A percentile compares a stretch with the other conserved stretches of the same genome.
phyloP scores from a whole-genome alignment of 129 eudicot genomes.

The Logfia minima region DNA sequence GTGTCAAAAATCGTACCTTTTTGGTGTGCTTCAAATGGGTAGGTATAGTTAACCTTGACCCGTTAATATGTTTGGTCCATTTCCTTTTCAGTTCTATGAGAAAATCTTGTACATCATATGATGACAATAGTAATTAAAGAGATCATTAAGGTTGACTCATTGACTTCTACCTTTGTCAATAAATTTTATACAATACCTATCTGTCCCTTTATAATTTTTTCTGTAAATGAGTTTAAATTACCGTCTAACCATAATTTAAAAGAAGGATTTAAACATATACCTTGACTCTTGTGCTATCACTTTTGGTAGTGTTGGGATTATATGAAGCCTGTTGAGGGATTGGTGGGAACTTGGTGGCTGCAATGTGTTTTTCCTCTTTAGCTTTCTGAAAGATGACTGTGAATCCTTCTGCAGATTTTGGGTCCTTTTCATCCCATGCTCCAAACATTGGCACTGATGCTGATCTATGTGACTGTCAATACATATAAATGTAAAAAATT shows the following conservation, averaged over 20 bases:
- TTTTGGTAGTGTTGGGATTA: constrained; percentile 31
- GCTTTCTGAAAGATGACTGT: constrained; percentile 73
- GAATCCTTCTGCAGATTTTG: constrained; percentile 69
- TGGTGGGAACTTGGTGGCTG: constrained; percentile 63
- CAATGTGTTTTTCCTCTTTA: constrained; percentile 70
- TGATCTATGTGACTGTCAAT: constrained; percentile 55
- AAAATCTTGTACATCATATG: no score
- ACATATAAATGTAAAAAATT: not conserved
- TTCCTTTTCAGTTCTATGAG: not conserved
- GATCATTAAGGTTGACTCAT: not conserved
- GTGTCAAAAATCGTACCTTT: not conserved
- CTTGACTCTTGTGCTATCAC: constrained; percentile 35
- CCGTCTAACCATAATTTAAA: not conserved
- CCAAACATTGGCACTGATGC: constrained; percentile 89
- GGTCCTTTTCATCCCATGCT: constrained; percentile 74
- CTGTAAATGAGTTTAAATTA: not conserved
- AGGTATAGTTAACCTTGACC: not conserved
- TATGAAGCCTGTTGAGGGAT: constrained; percentile 37
- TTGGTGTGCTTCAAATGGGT: not conserved
- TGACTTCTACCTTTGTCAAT: not conserved
- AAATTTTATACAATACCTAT: not conserved
- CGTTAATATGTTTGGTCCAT: not conserved
- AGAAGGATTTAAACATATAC: constrained; percentile 27
- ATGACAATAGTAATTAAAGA: no score
- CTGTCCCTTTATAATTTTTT: not conserved